phyloP scores from a whole-genome alignment of 306 rosid species.

The Cicer cuneatum region DNA sequence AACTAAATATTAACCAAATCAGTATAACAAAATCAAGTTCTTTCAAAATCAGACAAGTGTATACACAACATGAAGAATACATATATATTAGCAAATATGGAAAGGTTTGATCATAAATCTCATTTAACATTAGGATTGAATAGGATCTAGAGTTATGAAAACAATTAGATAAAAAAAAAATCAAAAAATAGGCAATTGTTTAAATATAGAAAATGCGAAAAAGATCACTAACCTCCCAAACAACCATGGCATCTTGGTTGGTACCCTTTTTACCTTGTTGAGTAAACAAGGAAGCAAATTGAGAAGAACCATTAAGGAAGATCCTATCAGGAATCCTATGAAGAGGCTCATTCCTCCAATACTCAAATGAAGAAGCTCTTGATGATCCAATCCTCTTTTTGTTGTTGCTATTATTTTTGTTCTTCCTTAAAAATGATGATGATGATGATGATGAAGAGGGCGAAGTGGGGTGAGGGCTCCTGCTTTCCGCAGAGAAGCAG shows the following conservation, averaged over 20 bases:
- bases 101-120: neutral
- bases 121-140: slow-evolving; percentile 4
- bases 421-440: slow-evolving; percentile 50
- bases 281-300: slow-evolving; percentile 81
- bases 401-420: slow-evolving; percentile 51
- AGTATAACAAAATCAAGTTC: neutral
- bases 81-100: slow-evolving; percentile 8
- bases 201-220: slow-evolving; percentile 14
- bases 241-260: slow-evolving; percentile 99
- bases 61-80: neutral
- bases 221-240: slow-evolving; percentile 87
- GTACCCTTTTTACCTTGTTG: slow-evolving; percentile 98
- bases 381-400: slow-evolving; percentile 64
- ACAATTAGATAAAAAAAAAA: slow-evolving; percentile 28
- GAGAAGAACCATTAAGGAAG: slow-evolving; percentile 75
- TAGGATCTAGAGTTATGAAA: slow-evolving; percentile 37
- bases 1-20: slow-evolving; percentile 6
- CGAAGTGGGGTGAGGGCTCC: slow-evolving; percentile 80
- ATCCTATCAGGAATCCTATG: slow-evolving; percentile 79
- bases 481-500: slow-evolving; percentile 97
- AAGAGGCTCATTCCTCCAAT: slow-evolving; percentile 73
- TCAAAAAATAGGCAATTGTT: neutral
- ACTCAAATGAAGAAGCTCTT: slow-evolving; percentile 69
- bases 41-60: neutral
- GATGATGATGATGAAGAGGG: slow-evolving; percentile 56